These are phyloP conservation scores for Leishmania lainsoni DNA, from an alignment of 208 protist genomes.

Conservation along the genomic window DNA sequence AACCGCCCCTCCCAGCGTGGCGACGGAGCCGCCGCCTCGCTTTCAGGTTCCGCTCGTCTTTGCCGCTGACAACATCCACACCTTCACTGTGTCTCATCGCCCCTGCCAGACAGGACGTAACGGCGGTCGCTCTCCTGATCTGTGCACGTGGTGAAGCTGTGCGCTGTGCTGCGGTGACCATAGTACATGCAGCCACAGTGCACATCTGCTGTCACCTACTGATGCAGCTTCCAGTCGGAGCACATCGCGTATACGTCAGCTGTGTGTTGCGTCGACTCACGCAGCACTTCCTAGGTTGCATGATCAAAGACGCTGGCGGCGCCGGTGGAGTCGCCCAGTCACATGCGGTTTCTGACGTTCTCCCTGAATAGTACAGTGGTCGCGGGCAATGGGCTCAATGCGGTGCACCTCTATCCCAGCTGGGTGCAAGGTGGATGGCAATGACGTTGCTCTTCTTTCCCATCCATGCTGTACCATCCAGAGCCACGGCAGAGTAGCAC, in stretches of 20 bases:
- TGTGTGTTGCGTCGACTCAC: conserved; percentile 59
- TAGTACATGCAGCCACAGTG: conserved; percentile 61
- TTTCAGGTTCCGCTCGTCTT: conserved; percentile 16
- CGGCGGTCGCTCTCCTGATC: conserved; percentile 38
- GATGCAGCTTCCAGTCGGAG: conserved; percentile 74
- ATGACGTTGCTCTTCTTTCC: conserved; percentile 66
- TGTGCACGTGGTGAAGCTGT: conserved; percentile 45
- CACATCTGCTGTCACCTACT: conserved; percentile 58
- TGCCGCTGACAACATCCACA: conserved; percentile 51
- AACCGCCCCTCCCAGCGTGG: conserved; percentile 44
- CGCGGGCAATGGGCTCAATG: conserved; percentile 25
- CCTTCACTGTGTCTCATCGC: conserved; percentile 61
- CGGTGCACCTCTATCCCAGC: conserved; percentile 39
- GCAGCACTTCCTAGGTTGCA: conserved; percentile 26
- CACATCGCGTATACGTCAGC: conserved; percentile 54
- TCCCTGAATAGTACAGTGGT: conserved; percentile 30
- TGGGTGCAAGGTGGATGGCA: conserved; percentile 42
- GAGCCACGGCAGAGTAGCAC: conserved; percentile 56
- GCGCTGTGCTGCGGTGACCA: conserved; percentile 65
- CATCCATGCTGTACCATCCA: conserved; percentile 61
- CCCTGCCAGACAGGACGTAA: conserved; percentile 60
- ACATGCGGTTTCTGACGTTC: conserved; percentile 45
- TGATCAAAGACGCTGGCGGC: conserved; percentile 54
- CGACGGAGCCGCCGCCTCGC: conserved; percentile 48
- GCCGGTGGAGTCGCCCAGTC: conserved; percentile 67